Percentiles rank a stretch among this genome's conserved stretches.
These are phyloP conservation scores for Xerocomus brunneocitrinus DNA, from an alignment of 768 basidiomycete genomes.

Conservation along the genomic window DNA sequence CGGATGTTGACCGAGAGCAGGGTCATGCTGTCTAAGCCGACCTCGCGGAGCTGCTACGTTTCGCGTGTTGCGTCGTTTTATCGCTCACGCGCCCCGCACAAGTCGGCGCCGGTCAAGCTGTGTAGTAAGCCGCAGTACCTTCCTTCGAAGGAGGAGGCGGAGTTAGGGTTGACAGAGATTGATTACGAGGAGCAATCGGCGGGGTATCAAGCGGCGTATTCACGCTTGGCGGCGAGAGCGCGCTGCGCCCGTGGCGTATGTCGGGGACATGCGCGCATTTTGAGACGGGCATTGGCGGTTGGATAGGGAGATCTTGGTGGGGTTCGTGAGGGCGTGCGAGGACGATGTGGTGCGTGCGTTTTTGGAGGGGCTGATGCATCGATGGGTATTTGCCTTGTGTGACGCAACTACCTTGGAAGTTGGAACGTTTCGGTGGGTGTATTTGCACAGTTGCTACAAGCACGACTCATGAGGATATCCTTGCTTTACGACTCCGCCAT, in stretches of 20 bases:
- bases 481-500: too few species aligned
- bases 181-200: constrained; percentile 88
- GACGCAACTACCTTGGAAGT: too few species aligned
- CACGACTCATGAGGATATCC: too few species aligned
- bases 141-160: constrained; percentile 47
- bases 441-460: too few species aligned
- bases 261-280: constrained; percentile 51
- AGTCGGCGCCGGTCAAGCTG: constrained; percentile 59
- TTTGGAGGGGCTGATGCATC: too few species aligned
- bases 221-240: constrained; percentile 78
- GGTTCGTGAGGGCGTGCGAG: constrained; percentile 11
- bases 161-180: constrained; percentile 55
- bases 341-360: neutral
- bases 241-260: constrained; percentile 59
- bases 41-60: constrained; percentile 59
- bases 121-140: constrained; percentile 37
- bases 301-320: constrained; percentile 13
- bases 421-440: too few species aligned
- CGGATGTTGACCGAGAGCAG: constrained; percentile 72
- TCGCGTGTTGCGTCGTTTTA: too few species aligned
- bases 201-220: constrained; percentile 93
- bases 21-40: constrained; percentile 63
- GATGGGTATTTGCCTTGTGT: too few species aligned
- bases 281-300: constrained; percentile 39
- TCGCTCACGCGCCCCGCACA: constrained; percentile 24